These are phyloP conservation scores for Echinosphaeria canescens DNA, from an alignment of 2,329 filamentous ascomycete genomes.

Conservation along the genomic window DNA sequence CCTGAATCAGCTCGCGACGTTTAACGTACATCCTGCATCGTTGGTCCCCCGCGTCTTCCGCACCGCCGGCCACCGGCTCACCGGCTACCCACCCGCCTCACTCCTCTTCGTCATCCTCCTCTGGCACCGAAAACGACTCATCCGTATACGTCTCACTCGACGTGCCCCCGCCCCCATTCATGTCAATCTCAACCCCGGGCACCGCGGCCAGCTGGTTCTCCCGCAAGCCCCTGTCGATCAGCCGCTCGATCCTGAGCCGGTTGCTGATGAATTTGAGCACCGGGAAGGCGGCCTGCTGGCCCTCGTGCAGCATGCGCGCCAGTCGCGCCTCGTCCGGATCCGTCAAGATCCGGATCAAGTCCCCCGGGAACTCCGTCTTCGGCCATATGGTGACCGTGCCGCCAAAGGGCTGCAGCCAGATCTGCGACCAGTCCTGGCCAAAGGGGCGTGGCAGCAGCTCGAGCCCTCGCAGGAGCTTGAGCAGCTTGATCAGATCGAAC, in stretches of 20 bases:
- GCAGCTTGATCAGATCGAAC: conserved; percentile 92
- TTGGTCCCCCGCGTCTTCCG: no score
- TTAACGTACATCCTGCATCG: no score
- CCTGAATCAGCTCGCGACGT: no score
- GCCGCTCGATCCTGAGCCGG: conserved; percentile 59
- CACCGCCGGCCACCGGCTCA: no score
- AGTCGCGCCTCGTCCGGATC: conserved; percentile 61
- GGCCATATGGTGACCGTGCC: conserved; percentile 97
- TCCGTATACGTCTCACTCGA: no score
- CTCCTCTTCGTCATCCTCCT: no score
- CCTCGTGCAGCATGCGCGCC: conserved; percentile 75
- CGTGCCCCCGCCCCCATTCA: no score
- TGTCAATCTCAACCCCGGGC: no score
- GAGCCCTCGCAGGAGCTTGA: conserved; percentile 80
- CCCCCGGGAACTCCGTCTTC: conserved; percentile 49
- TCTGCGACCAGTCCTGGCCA: conserved; percentile 90
- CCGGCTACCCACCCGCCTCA: no score
- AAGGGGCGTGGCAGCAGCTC: conserved; percentile 78
- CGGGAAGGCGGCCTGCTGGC: conserved; percentile 75
- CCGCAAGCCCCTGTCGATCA: conserved; percentile 34
- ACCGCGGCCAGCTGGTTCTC: conserved; percentile 26
- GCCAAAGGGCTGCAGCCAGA: conserved; percentile 89
- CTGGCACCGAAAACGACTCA: no score
- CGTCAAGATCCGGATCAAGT: conserved; percentile 70
- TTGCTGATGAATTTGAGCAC: conserved; percentile 86